Evolutionary conservation across 768 basidiomycete genomes (phyloP).

Genomic region (Sarcomyxa edulis): DNA sequence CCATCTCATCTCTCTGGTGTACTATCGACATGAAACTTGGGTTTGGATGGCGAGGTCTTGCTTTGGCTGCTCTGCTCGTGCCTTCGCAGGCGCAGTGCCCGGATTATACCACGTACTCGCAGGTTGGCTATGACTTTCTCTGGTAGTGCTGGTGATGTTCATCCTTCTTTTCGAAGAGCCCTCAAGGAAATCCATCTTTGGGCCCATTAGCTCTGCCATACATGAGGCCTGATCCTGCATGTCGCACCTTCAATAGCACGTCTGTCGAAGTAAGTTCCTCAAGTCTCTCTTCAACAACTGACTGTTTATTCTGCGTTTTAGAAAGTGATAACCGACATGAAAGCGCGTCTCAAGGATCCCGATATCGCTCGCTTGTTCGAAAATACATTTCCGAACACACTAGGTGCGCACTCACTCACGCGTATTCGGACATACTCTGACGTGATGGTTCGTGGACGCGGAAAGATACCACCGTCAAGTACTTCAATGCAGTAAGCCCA

Average conservation of each 20-base stretch:
- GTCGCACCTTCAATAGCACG: constrained; percentile 72
- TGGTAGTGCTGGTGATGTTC: constrained; percentile 4
- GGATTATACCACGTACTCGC: constrained; percentile 56
- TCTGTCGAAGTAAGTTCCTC: constrained; percentile 56
- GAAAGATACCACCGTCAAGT: constrained; percentile 77
- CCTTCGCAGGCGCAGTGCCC: constrained; percentile 43
- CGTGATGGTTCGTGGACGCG: too few species aligned
- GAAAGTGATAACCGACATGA: constrained; percentile 77
- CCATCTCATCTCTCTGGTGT: constrained; percentile 1
- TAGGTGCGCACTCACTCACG: constrained; percentile 40
- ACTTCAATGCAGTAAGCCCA: constrained; percentile 51
- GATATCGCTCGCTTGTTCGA: constrained; percentile 77
- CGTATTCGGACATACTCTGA: constrained; percentile 1
- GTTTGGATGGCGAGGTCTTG: constrained; percentile 13
- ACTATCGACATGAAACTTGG: constrained; percentile 15
- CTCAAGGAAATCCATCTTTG: constrained; percentile 54
- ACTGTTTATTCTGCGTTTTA: constrained; percentile 17
- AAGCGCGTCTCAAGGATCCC: constrained; percentile 62
- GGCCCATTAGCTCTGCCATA: constrained; percentile 63
- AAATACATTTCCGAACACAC: constrained; percentile 79
- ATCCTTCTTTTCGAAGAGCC: constrained; percentile 28
- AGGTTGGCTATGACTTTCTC: constrained; percentile 29
- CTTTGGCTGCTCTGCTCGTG: constrained; percentile 19
- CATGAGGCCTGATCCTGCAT: constrained; percentile 66
- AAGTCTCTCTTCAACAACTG: too few species aligned